Evolutionary conservation across 768 basidiomycete species (phyloP).

Genomic region (Russula compacta): DNA sequence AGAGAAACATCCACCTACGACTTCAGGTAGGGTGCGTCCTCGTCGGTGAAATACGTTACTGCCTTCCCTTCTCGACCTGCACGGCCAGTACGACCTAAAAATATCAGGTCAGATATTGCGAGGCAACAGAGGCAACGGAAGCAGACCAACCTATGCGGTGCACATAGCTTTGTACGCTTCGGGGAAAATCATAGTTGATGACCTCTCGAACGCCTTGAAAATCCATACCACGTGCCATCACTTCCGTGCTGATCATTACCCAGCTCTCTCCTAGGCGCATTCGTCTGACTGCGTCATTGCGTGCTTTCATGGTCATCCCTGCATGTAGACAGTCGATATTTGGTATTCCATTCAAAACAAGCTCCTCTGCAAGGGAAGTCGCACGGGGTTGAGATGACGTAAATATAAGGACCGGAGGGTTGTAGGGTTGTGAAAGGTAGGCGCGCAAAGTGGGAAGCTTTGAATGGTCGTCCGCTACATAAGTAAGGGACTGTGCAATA

Average conservation of each 20-base stretch:
- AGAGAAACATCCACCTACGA: constrained; percentile 40
- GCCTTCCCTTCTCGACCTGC: constrained; percentile 90
- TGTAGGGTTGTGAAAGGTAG: constrained; percentile 72
- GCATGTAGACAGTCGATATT: constrained; percentile 91
- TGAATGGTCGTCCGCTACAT: constrained; percentile 89
- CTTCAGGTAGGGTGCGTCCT: constrained; percentile 87
- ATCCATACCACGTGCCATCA: constrained; percentile 97
- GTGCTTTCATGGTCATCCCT: constrained; percentile 76
- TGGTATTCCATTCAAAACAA: constrained; percentile 65
- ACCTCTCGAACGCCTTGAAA: constrained; percentile 92
- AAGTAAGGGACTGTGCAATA: constrained; percentile 82
- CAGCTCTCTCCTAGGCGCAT: constrained; percentile 90
- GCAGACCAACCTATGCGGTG: constrained; percentile 73
- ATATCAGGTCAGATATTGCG: constrained; percentile 1
- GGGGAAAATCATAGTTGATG: constrained; percentile 96
- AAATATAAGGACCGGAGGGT: constrained; percentile 88
- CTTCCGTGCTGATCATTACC: constrained; percentile 94
- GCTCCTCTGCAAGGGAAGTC: constrained; percentile 69
- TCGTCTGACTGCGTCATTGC: constrained; percentile 73
- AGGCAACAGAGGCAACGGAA: neutral
- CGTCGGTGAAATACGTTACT: constrained; percentile 91
- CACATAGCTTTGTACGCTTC: constrained; percentile 89
- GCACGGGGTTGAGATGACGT: constrained; percentile 84
- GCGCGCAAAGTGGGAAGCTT: constrained; percentile 84
- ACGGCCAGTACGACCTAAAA: constrained; percentile 81